These are phyloP conservation scores for Alternaria gansuensis DNA, from an alignment of 2,329 filamentous ascomycete genomes.

Conservation along the genomic window DNA sequence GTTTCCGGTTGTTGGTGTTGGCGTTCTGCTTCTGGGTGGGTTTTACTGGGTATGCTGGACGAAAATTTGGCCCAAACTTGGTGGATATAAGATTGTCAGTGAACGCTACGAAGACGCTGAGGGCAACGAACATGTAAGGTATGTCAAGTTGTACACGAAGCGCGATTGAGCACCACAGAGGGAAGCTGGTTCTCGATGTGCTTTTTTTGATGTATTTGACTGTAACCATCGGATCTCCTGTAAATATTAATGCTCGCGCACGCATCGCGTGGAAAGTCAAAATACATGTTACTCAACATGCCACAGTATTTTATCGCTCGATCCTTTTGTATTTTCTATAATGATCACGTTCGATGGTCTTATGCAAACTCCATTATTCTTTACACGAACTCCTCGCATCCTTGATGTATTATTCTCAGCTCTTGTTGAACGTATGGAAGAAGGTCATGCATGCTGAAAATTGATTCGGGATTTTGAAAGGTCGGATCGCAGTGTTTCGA, in stretches of 20 bases:
- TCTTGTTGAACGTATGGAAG: background rate
- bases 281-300: too few species aligned
- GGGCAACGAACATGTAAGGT: slow-evolving; percentile 45
- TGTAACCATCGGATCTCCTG: background rate
- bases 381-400: background rate
- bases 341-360: background rate
- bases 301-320: too few species aligned
- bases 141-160: slow-evolving; percentile 48
- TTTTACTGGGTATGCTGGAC: slow-evolving; percentile 48
- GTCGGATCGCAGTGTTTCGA: background rate
- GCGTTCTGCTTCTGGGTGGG: slow-evolving; percentile 51
- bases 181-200: background rate
- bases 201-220: too few species aligned
- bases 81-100: slow-evolving; percentile 45
- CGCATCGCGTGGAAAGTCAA: too few species aligned
- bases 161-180: slow-evolving; percentile 12
- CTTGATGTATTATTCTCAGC: background rate
- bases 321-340: too few species aligned
- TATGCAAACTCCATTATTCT: background rate
- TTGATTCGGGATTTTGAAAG: too few species aligned
- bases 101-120: slow-evolving; percentile 41
- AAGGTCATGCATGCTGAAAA: background rate
- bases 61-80: slow-evolving; percentile 37
- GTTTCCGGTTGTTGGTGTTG: slow-evolving; percentile 56
- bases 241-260: background rate